phyloP scores from a whole-genome alignment of 23 red algal species.

The Chondrus crispus region DNA sequence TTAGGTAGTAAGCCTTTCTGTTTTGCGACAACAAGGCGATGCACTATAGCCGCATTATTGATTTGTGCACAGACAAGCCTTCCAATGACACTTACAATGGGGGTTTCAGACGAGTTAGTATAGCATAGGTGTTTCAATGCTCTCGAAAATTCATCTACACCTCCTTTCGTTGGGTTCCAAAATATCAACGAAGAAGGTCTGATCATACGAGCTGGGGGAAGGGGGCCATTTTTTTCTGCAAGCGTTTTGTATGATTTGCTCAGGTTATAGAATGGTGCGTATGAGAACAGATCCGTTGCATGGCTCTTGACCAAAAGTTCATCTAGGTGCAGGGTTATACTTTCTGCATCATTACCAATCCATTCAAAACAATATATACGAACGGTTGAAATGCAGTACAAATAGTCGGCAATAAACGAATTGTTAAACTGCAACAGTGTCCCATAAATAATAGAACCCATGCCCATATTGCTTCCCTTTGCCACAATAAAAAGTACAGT shows the following conservation, averaged over 20 bases:
- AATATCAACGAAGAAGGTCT: not conserved
- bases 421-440: conserved; percentile 1
- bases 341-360: not conserved
- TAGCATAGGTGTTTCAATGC: not conserved
- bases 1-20: not conserved
- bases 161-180: not conserved
- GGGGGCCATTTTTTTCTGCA: not conserved
- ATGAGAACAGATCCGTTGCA: not conserved
- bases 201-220: not conserved
- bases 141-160: not conserved
- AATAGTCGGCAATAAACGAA: not conserved
- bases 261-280: not conserved
- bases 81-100: conserved; percentile 10
- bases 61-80: not conserved
- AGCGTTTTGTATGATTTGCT: not conserved
- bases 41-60: not conserved
- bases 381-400: not conserved
- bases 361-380: not conserved
- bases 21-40: not conserved
- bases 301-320: not conserved
- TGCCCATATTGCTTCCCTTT: conserved; percentile 10
- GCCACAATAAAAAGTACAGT: not conserved
- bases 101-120: conserved; percentile 20
- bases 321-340: not conserved
- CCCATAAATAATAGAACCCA: not conserved